Base-by-base conservation (phyloP, 495 filamentous ascomycete genomes). In the Penicillium tannophilum region DNA sequence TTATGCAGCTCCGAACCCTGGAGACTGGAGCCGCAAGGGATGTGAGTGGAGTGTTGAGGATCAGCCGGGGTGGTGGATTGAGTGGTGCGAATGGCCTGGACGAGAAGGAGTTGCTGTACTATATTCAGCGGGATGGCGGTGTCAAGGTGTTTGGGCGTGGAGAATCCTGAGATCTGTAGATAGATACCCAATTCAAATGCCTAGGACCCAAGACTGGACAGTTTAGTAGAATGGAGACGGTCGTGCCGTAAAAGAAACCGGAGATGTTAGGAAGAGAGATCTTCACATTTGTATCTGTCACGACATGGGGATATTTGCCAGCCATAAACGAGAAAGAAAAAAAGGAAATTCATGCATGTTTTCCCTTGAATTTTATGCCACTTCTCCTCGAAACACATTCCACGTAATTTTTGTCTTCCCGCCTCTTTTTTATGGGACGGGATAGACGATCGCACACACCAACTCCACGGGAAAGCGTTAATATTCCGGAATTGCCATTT, bases 11-110 rank as follows among this genome's bases (percentile, higher is more conserved):
- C 28, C 80, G 91, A 46, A 79, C 83, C 59, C 72, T 98, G 58
- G 90, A 93, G 64, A 96, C 91, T 0, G 93, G 93, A 1, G 82
- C 85, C 16, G 94, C 93, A 52, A 88, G 81, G 71, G 93, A 98
- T 79, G 90, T 97, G 24, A 96, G 90, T 76, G 93, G 94, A 9
- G 90, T 97, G 36, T 61, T 97, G 54, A 82, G 93, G 63, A 82
- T 95, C 52, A 91, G 88, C 9, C 79, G 75, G 23, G 85, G 86
- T 6, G 80, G 77, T 52, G 80, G 75, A 26, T 76, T 68, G 62
- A 68, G 77, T 12, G 70, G 61, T 17, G 70, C 57, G n/a, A 64
- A 73, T n/a, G 55, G 51, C 49, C 54, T 76, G 65, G 75, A 85
- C 58, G 86, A 89, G 52, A 84, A 77, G 61, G 93, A 97, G 71